Base-by-base conservation (phyloP, 352 stramenopile genomes). In the Pythium dissotocum region DNA sequence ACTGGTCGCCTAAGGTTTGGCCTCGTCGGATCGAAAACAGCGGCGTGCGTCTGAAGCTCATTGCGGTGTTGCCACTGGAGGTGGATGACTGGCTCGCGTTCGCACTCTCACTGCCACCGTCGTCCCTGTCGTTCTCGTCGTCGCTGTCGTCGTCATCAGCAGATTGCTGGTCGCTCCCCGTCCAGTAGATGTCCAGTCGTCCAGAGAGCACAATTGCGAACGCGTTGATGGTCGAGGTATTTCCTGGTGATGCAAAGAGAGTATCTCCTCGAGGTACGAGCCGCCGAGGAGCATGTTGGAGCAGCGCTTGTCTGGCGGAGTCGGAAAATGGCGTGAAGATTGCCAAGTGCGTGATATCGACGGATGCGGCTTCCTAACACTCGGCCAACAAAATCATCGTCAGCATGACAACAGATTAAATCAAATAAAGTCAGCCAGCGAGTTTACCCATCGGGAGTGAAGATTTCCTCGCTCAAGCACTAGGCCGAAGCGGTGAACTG, bases 1-100 rank as follows among this genome's bases (percentile, higher is more conserved):
- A 76, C 65, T 90, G 82, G 54, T 89, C 80, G 7, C 82, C 82
- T 26, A 89, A 77, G 0, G 75, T 77, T 33, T 88, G 82, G 3
- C 78, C 82, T 30, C 76, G 63, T 4, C 63, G 59, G 5, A 90
- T 60, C 0, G 70, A 73, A 5, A 58, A 76, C 0, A 89, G 21
- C 6, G 69, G 62, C 1, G 63, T 61, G 51, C 59, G 35, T 26
- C 21, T 33, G 6, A 60, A 58, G 1, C n/a, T 21, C 3, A 42
- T 32, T 6, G 46, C n/a, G 46, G 12, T 51, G 5, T 3, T 51
- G 4, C 2, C 6, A n/a, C 40, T 51, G 42, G 42, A 51, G n/a
- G 14, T 10, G 4, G n/a, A 26, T 6, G 5, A 30, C 5, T 53
- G 46, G 9, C 6, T 53, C 2, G 46, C 30, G 3, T 6, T 6